Conservation (phyloP, 1,284 basidiomycete genomes). For the Ceratobasidium sp. region DNA sequence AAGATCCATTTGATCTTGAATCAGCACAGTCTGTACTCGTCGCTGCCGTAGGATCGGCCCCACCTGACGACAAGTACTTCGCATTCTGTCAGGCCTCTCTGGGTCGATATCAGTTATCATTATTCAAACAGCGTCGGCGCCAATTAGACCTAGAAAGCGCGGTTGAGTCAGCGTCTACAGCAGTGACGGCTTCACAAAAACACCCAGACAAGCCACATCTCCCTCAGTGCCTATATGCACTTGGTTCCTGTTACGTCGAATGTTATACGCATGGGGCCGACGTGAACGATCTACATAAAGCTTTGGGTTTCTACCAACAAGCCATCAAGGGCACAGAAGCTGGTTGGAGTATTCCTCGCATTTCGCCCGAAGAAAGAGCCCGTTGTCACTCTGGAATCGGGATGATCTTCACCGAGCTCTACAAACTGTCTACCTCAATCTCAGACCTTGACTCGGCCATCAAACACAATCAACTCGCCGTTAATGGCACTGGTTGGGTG, state of each 20-base stretch:
- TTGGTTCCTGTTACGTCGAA: background rate
- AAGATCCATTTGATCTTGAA: slow-evolving; percentile 16
- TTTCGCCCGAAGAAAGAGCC: background rate
- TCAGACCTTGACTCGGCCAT: background rate
- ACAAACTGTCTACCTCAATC: background rate
- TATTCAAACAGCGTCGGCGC: background rate
- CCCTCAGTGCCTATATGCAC: slow-evolving; percentile 3
- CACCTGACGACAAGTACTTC: background rate
- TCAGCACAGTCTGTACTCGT: background rate
- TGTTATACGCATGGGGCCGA: background rate
- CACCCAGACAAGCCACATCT: background rate
- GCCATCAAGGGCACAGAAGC: background rate
- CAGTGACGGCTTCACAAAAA: background rate
- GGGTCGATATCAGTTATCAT: background rate
- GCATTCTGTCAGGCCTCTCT: background rate
- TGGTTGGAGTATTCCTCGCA: slow-evolving; percentile 1
- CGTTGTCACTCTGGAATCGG: slow-evolving; percentile 2
- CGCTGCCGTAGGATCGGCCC: background rate
- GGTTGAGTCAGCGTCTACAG: background rate
- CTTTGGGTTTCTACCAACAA: background rate
- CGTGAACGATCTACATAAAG: background rate
- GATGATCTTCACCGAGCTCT: background rate
- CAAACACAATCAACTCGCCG: background rate
- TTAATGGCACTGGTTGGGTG: background rate
- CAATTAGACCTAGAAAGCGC: background rate